Evolutionary conservation across 2,329 filamentous ascomycete species (phyloP).

Genomic region (Epichloe amarillans): DNA sequence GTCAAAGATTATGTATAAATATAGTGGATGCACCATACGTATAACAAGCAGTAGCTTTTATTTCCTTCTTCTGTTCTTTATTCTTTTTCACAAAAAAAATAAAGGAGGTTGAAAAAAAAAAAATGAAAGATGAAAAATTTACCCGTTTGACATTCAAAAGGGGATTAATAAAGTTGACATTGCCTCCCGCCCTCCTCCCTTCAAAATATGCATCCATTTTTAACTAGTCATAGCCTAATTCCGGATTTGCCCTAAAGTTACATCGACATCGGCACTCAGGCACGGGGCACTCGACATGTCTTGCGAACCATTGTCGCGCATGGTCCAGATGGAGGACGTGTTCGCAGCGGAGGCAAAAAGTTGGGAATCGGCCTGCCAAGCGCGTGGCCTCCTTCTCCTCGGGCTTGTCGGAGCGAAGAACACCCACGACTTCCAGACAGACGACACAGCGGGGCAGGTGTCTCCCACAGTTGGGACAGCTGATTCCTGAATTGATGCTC

Average conservation of each 20-base stretch:
- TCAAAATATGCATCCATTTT: not conserved
- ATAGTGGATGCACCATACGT: too few species aligned
- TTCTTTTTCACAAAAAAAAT: too few species aligned
- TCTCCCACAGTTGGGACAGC: conserved; percentile 53
- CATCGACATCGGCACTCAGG: conserved; percentile 55
- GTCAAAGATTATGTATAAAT: too few species aligned
- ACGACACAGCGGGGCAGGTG: conserved; percentile 55
- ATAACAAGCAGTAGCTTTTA: too few species aligned
- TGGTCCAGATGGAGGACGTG: conserved; percentile 57
- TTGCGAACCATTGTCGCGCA: conserved; percentile 51
- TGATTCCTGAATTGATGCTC: conserved; percentile 45
- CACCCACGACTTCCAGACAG: conserved; percentile 52
- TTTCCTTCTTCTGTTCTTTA: too few species aligned
- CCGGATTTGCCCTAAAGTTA: conserved; percentile 46
- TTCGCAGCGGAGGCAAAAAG: conserved; percentile 55
- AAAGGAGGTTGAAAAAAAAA: too few species aligned
- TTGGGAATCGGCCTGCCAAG: conserved; percentile 47
- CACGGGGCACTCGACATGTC: conserved; percentile 53
- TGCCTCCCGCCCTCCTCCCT: not conserved
- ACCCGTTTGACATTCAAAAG: too few species aligned
- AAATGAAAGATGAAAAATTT: too few species aligned
- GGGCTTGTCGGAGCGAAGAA: conserved; percentile 46
- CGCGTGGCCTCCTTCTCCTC: conserved; percentile 36
- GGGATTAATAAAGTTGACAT: not conserved
- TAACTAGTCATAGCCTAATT: conserved; percentile 36